Evolutionary conservation across 2,329 filamentous ascomycete species (phyloP), one percentile per base, ranked within the genome.

Genomic region (Diplodia scrobiculata): DNA sequence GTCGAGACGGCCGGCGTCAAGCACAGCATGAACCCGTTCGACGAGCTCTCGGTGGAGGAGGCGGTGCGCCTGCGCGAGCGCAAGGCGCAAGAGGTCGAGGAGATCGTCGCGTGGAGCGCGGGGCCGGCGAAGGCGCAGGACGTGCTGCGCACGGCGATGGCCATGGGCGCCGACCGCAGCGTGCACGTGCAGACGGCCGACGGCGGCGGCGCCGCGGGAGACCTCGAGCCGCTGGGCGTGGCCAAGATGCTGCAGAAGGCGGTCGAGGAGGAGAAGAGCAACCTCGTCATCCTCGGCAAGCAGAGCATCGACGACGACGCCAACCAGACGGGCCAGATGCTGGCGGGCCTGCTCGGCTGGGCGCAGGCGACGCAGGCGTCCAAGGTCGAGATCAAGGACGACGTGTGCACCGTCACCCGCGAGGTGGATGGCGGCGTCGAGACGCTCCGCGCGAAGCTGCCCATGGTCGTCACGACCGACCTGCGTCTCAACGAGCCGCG

Each of bases 1-100:
- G 90, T 99, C 80, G 94, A 97, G 81, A 97, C 91, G 65, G 85
- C 89, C 70, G 91, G 91, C 72, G 92, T 98, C 75, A 98, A 98
- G 82, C 94, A 98, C 85, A 93, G 89, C 77, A 94, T 99, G 87
- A 99, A 98, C 84, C 95, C 95, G 21, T 99, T 99, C 81, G 95
- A 99, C 84, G 95, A 99, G 80, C 91, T 99, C 75, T 96, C 92
- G 51, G 88, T 99, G 79, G 95, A 99, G 82, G 95, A 98, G 83
- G 91, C 93, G 62, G 91, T 97, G 62, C 92, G 91, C 48, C 90
- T 99, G 76, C 93, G 95, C 79, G 94, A 98, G 79, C 90, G 91
- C 83, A 58, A 60, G 38, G 38, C 53, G 17, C 90, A 91, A 79
- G 89, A 89, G 73, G 93, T 99, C 68, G 89, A 92, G 72, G 92